Conservation (phyloP, 352 stramenopile genomes). For the Pythium monospermum region DNA sequence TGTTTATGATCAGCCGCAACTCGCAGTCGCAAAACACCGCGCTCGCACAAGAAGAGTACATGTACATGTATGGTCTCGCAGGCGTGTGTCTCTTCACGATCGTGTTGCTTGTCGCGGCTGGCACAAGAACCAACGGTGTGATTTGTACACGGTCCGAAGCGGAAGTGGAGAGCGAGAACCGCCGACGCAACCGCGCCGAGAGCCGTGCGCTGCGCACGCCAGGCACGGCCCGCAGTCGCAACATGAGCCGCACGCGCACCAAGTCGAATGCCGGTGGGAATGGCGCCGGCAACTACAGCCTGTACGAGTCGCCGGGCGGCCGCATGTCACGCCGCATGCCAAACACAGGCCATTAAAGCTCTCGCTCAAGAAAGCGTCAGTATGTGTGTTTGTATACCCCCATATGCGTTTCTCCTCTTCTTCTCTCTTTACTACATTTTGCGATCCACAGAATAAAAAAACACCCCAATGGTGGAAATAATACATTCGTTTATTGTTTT, state of each 20-base stretch:
- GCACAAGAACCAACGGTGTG: constrained; percentile 57
- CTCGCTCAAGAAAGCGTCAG: too few relatives aligned
- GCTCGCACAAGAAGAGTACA: constrained; percentile 36
- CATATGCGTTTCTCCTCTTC: too few relatives aligned
- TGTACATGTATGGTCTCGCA: constrained; percentile 52
- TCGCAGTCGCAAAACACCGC: constrained; percentile 8
- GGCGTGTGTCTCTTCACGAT: constrained; percentile 36
- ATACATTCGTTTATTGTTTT: too few relatives aligned
- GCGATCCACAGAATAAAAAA: too few relatives aligned
- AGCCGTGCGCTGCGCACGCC: constrained; percentile 39
- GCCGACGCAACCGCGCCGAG: constrained; percentile 35
- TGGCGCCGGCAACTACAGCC: constrained; percentile 38
- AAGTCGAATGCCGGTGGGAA: too few relatives aligned
- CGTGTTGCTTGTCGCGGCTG: constrained; percentile 41
- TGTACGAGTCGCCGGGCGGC: constrained; percentile 51
- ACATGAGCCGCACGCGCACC: constrained; percentile 49
- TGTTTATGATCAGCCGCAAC: constrained; percentile 45
- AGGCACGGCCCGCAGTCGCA: constrained; percentile 41
- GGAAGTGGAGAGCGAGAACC: constrained; percentile 29
- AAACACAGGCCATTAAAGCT: too few relatives aligned
- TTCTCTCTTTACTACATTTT: too few relatives aligned
- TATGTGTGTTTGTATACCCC: too few relatives aligned
- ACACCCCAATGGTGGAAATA: too few relatives aligned
- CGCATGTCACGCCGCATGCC: constrained; percentile 12
- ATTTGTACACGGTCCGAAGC: constrained; percentile 50